Percentiles rank a stretch among this genome's conserved stretches.
Evolutionary conservation across 208 protist species (phyloP).

Genomic region (Chromosphaera perkinsii): DNA sequence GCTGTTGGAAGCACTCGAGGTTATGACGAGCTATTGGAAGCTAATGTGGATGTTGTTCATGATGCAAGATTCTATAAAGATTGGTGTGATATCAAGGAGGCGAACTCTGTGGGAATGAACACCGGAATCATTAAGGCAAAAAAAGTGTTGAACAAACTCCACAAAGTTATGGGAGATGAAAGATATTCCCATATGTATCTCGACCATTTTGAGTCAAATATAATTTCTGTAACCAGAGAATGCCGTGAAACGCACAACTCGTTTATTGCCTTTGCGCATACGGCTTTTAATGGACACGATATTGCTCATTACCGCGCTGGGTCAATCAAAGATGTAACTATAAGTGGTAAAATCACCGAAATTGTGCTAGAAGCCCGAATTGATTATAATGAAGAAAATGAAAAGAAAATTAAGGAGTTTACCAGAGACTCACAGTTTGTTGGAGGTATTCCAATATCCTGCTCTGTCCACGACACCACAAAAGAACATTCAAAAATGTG

Average conservation of each 20-base stretch:
- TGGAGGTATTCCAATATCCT: too few species aligned
- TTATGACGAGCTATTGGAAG: constrained; percentile 53
- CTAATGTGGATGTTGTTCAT: constrained; percentile 48
- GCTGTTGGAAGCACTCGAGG: constrained; percentile 48
- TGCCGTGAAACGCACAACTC: constrained; percentile 16
- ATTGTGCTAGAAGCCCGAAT: too few species aligned
- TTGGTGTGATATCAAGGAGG: constrained; percentile 12
- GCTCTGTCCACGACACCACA: too few species aligned
- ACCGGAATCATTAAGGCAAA: constrained; percentile 8
- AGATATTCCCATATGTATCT: constrained; percentile 27
- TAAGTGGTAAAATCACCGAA: too few species aligned
- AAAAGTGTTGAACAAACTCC: constrained; percentile 8
- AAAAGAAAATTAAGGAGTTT: too few species aligned
- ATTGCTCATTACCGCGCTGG: too few species aligned
- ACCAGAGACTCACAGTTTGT: too few species aligned
- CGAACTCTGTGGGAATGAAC: neutral
- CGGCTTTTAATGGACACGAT: constrained; percentile 26
- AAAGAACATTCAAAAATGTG: too few species aligned
- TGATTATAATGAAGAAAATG: too few species aligned
- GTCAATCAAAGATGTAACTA: too few species aligned
- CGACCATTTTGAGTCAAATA: constrained; percentile 10
- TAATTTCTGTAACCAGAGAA: constrained; percentile 30
- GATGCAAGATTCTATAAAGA: constrained; percentile 29
- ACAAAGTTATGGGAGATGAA: constrained; percentile 5
- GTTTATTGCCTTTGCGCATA: constrained; percentile 9